Evolutionary conservation across 495 filamentous ascomycete genomes (phyloP).

Genomic region (Talaromyces proteolyticus): DNA sequence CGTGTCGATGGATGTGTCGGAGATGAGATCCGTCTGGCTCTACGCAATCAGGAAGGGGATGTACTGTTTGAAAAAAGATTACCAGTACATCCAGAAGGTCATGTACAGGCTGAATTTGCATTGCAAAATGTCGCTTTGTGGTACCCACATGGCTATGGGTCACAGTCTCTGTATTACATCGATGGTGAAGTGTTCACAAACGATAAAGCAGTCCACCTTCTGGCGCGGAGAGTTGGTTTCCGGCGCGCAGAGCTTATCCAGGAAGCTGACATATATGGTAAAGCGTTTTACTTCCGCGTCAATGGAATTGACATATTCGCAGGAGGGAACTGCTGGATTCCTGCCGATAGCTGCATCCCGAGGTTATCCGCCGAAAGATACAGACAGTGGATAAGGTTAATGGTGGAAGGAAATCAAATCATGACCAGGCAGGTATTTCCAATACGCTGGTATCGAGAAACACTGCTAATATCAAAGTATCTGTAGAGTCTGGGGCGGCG

Average conservation of each 20-base stretch:
- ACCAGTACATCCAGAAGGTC: constrained; percentile 21
- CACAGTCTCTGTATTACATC: constrained; percentile 65
- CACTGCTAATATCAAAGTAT: neutral
- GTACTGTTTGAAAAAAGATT: constrained; percentile 40
- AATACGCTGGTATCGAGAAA: neutral
- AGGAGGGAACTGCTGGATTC: constrained; percentile 84
- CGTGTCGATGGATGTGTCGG: constrained; percentile 44
- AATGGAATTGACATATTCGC: constrained; percentile 81
- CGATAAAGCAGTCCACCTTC: constrained; percentile 40
- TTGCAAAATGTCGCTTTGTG: constrained; percentile 62
- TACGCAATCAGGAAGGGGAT: constrained; percentile 42
- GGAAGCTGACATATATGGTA: constrained; percentile 59
- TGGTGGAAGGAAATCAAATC: constrained; percentile 60
- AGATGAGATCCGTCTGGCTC: constrained; percentile 21
- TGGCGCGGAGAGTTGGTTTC: constrained; percentile 64
- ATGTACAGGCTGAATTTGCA: constrained; percentile 26
- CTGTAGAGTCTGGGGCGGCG: constrained; percentile 66
- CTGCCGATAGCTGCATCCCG: constrained; percentile 73
- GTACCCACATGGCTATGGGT: constrained; percentile 74
- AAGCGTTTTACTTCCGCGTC: constrained; percentile 75
- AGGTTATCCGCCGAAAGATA: constrained; percentile 59
- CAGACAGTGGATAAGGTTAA: constrained; percentile 65
- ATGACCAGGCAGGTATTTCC: constrained; percentile 53
- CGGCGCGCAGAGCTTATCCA: constrained; percentile 68
- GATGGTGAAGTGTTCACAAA: constrained; percentile 46